These are phyloP conservation scores for Apiotrichum sp. DNA, from an alignment of 1,284 basidiomycete species.

Conservation along the genomic window DNA sequence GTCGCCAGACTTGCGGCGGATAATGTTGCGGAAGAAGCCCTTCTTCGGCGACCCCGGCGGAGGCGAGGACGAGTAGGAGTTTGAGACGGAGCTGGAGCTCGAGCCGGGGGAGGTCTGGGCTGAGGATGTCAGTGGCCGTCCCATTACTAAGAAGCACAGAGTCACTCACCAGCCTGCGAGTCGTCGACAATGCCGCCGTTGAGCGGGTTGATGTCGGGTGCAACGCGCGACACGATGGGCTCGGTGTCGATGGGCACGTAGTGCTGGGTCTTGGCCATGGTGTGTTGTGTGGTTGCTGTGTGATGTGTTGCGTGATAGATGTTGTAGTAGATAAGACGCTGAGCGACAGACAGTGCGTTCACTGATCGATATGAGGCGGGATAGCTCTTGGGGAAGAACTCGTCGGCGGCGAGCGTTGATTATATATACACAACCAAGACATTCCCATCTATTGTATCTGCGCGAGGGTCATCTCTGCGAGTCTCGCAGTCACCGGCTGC, in stretches of 20 bases:
- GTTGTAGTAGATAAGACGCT: too few relatives aligned
- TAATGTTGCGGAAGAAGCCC: background rate
- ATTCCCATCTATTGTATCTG: too few relatives aligned
- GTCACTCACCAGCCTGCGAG: background rate
- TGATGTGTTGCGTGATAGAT: background rate
- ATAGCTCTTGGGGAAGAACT: too few relatives aligned
- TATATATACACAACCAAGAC: too few relatives aligned
- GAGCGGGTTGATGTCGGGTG: constrained; percentile 15
- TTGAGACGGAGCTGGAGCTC: background rate
- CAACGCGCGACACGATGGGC: constrained; percentile 10
- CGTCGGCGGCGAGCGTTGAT: too few relatives aligned
- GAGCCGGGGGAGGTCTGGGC: background rate
- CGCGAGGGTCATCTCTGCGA: too few relatives aligned
- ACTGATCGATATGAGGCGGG: too few relatives aligned
- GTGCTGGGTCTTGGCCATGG: background rate
- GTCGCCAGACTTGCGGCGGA: background rate
- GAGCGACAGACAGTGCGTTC: too few relatives aligned
- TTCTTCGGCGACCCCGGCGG: background rate
- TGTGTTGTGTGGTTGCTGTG: background rate
- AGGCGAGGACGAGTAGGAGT: background rate
- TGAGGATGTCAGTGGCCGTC: background rate
- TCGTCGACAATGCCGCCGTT: constrained; percentile 13
- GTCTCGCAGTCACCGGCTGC: too few relatives aligned
- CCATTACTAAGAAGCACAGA: background rate
- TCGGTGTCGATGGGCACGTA: background rate